Conservation (phyloP, 176 grass and related monocot species). For the Ensete ventricosum region DNA sequence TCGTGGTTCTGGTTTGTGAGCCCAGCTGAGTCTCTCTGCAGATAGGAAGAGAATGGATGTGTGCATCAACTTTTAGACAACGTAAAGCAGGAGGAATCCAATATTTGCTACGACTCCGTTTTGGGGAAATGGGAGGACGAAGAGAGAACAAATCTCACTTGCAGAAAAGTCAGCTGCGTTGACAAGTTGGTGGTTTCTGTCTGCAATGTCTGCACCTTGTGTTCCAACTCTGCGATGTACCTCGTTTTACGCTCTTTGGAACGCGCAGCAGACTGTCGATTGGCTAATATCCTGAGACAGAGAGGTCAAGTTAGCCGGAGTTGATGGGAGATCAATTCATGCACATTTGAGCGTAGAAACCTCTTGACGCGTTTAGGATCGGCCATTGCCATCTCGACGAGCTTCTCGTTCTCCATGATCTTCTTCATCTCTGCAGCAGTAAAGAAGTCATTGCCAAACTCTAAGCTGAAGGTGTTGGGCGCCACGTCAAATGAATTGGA, state of each 20-base stretch:
- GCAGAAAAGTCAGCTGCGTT: constrained; percentile 69
- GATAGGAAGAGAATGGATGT: background rate
- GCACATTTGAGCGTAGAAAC: background rate
- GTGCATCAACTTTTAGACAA: no score
- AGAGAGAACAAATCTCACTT: constrained; percentile 25
- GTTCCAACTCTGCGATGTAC: constrained; percentile 91
- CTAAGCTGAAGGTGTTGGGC: constrained; percentile 63
- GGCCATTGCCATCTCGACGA: constrained; percentile 85
- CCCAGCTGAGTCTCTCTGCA: constrained; percentile 64
- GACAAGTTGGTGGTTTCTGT: constrained; percentile 80
- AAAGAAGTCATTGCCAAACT: constrained; percentile 82
- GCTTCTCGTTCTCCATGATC: constrained; percentile 90
- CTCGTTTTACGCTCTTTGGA: constrained; percentile 88
- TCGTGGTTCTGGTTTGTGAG: constrained; percentile 67
- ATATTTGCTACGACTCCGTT: no score
- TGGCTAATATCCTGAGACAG: constrained; percentile 70
- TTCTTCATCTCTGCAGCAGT: constrained; percentile 87
- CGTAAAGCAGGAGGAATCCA: no score
- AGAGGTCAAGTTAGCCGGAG: background rate
- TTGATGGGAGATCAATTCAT: background rate
- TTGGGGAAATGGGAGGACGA: background rate
- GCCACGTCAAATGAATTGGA: background rate
- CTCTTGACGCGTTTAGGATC: constrained; percentile 97
- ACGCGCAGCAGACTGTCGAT: constrained; percentile 87
- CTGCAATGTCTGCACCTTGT: constrained; percentile 93